Percentiles rank a stretch among this genome's conserved stretches.
Evolutionary conservation across 345 rosid genomes (phyloP).

Genomic region (Barbarea vulgaris): DNA sequence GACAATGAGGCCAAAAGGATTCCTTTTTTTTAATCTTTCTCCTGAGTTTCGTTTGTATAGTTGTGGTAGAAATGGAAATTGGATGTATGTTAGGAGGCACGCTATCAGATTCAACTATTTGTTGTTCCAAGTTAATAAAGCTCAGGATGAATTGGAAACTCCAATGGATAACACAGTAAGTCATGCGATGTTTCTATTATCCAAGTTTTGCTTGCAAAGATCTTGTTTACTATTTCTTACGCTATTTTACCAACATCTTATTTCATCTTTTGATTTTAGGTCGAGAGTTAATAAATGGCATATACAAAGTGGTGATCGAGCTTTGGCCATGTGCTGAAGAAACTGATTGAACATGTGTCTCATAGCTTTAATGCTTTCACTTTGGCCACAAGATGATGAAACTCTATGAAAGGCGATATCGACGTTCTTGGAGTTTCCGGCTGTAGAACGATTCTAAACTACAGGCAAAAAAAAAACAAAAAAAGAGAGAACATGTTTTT

Average conservation of each 20-base stretch:
- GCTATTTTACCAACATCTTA: background rate
- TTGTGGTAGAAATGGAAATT: conserved; percentile 25
- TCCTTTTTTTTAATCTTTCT: conserved; percentile 37
- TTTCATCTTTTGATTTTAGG: conserved; percentile 12
- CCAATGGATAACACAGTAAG: conserved; percentile 24
- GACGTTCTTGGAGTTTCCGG: background rate
- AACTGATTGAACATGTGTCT: background rate
- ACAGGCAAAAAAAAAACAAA: background rate
- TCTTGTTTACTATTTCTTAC: background rate
- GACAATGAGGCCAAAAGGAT: conserved; percentile 24
- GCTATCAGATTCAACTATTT: conserved; percentile 26
- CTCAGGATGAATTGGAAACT: conserved; percentile 22
- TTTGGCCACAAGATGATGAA: no score
- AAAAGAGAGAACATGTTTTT: background rate
- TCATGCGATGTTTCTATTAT: background rate
- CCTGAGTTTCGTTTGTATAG: conserved; percentile 31
- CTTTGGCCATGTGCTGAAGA: background rate
- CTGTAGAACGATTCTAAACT: background rate
- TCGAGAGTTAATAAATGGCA: conserved; percentile 4
- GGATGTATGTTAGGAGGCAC: conserved; percentile 27
- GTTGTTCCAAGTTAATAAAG: conserved; percentile 37
- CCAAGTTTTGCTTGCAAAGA: background rate
- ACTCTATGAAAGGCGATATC: background rate
- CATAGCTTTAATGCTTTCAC: no score
- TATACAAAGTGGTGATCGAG: background rate